These are phyloP conservation scores for Curvularia hawaiiensis DNA, from an alignment of 2,329 filamentous ascomycete species.

Conservation along the genomic window DNA sequence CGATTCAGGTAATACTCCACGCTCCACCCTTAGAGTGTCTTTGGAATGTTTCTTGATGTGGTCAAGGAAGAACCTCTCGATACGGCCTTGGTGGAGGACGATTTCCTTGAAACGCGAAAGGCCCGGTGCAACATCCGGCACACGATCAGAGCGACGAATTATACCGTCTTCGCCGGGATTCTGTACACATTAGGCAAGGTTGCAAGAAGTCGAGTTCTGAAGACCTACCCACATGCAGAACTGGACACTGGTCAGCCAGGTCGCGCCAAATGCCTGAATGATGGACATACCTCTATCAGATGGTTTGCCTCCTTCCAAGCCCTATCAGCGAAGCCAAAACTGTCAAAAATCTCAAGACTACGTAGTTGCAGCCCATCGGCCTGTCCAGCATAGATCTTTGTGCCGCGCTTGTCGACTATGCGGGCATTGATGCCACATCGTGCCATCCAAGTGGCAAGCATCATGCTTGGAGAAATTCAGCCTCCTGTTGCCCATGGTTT, in stretches of 20 bases:
- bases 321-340: constrained; percentile 68
- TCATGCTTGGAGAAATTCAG: constrained; percentile 31
- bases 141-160: constrained; percentile 63
- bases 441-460: constrained; percentile 51
- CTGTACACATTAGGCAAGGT: constrained; percentile 31
- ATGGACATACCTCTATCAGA: constrained; percentile 64
- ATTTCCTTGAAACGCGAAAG: constrained; percentile 68
- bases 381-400: constrained; percentile 49
- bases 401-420: constrained; percentile 50
- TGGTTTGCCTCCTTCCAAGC: constrained; percentile 71
- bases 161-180: constrained; percentile 65
- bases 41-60: constrained; percentile 61
- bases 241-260: constrained; percentile 21
- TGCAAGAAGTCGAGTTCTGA: not conserved
- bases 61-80: constrained; percentile 70
- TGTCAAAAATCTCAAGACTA: constrained; percentile 58
- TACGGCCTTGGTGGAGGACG: constrained; percentile 72
- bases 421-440: constrained; percentile 48
- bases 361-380: constrained; percentile 51
- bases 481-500: not conserved
- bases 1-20: constrained; percentile 62
- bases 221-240: constrained; percentile 48
- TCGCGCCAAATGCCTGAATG: not conserved
- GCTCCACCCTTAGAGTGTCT: constrained; percentile 59
- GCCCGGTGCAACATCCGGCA: constrained; percentile 66